These are phyloP conservation scores for Phialemonium atrogriseum DNA, from an alignment of 2,329 filamentous ascomycete species.

Conservation along the genomic window DNA sequence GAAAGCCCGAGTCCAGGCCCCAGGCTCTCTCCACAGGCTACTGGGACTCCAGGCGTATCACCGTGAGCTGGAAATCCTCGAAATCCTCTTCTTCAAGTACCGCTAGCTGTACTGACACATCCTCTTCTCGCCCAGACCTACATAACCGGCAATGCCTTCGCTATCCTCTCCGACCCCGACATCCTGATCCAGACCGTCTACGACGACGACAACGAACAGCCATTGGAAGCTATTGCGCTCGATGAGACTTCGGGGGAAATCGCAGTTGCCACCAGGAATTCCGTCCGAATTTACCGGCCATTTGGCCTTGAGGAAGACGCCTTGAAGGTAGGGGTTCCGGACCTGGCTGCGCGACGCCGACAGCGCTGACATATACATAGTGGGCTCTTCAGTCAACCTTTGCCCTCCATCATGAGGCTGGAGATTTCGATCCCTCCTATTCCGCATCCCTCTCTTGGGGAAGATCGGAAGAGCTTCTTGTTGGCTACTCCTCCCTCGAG, in stretches of 20 bases:
- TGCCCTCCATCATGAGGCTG: constrained; percentile 22
- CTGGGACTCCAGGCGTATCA: constrained; percentile 30
- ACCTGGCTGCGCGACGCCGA: neutral
- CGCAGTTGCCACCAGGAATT: constrained; percentile 58
- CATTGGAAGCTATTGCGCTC: constrained; percentile 67
- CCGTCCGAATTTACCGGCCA: constrained; percentile 72
- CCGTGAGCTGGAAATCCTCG: constrained; percentile 14
- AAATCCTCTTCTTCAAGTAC: constrained; percentile 7
- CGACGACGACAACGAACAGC: constrained; percentile 58
- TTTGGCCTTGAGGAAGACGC: constrained; percentile 61
- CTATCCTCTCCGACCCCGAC: constrained; percentile 68
- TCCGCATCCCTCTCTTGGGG: constrained; percentile 68
- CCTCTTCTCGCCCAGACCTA: constrained; percentile 54
- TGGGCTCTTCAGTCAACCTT: constrained; percentile 60
- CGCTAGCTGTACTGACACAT: constrained; percentile 5
- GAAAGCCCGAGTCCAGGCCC: constrained; percentile 37
- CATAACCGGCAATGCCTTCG: constrained; percentile 79
- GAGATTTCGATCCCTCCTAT: constrained; percentile 21
- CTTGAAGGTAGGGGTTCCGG: constrained; percentile 52
- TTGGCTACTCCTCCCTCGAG: constrained; percentile 61
- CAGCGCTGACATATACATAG: constrained; percentile 23
- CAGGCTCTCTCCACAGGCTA: constrained; percentile 38
- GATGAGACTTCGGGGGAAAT: constrained; percentile 82
- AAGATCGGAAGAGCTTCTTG: constrained; percentile 71
- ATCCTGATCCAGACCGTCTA: constrained; percentile 85